phyloP scores from a whole-genome alignment of 2,329 filamentous ascomycete species.

The Aspergillus costaricaensis region DNA sequence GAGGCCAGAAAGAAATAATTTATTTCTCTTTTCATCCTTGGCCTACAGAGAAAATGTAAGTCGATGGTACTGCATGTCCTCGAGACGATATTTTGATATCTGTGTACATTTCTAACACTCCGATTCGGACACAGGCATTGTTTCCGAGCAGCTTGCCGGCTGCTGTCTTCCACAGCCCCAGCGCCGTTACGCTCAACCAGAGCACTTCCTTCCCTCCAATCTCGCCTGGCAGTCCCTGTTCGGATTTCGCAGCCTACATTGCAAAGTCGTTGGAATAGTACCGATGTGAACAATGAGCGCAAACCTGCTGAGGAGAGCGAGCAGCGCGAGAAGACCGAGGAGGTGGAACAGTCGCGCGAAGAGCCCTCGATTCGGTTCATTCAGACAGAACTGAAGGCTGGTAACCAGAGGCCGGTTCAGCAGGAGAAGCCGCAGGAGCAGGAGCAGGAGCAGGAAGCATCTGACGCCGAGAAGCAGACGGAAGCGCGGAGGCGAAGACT shows the following conservation, averaged over 20 bases:
- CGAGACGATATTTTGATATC: too few relatives aligned
- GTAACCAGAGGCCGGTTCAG: too few relatives aligned
- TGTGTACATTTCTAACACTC: neutral
- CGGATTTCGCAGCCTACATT: constrained; percentile 43
- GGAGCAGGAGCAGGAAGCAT: too few relatives aligned
- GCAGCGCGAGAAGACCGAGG: neutral
- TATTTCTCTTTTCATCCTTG: too few relatives aligned
- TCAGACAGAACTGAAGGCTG: neutral
- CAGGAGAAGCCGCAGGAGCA: too few relatives aligned
- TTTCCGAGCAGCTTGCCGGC: constrained; percentile 59
- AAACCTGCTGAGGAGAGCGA: neutral
- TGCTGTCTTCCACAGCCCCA: constrained; percentile 51
- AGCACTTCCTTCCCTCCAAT: constrained; percentile 40
- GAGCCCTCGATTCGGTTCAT: neutral
- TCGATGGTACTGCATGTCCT: neutral
- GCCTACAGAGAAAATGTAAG: neutral
- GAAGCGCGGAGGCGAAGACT: neutral
- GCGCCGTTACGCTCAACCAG: constrained; percentile 46
- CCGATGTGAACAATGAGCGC: constrained; percentile 6
- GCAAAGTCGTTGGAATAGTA: constrained; percentile 40
- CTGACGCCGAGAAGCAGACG: too few relatives aligned
- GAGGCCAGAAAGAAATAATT: neutral
- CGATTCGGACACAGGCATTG: constrained; percentile 50
- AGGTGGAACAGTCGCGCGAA: neutral
- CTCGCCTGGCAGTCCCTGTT: constrained; percentile 36